These are phyloP conservation scores for Aureobasidium sp. DNA, from an alignment of 2,329 filamentous ascomycete species.

Conservation along the genomic window DNA sequence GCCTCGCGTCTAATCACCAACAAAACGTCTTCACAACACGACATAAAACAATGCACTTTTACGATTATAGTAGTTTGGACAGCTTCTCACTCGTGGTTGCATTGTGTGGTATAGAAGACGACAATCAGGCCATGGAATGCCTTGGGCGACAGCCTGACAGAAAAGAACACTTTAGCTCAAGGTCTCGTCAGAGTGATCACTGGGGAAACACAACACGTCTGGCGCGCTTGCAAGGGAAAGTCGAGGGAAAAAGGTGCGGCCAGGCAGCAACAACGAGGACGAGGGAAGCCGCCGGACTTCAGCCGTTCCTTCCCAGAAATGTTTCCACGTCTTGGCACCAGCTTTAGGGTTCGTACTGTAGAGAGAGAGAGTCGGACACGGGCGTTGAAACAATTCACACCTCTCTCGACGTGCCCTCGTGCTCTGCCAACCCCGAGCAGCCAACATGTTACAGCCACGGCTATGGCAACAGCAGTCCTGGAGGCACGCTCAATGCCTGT, in stretches of 20 bases:
- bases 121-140: neutral
- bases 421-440: neutral
- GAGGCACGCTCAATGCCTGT: slow-evolving; percentile 40
- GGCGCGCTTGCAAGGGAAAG: neutral
- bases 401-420: neutral
- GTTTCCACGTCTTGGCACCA: slow-evolving; percentile 3
- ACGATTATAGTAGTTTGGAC: neutral
- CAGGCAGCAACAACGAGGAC: neutral
- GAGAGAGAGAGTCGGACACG: neutral
- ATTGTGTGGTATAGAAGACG: neutral
- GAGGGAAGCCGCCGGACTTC: neutral
- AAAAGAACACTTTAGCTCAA: neutral
- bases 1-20: neutral
- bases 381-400: neutral
- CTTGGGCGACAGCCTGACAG: neutral
- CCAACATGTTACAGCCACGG: slow-evolving; percentile 57
- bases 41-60: neutral
- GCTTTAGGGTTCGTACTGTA: neutral
- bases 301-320: neutral
- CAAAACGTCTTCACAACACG: slow-evolving; percentile 7
- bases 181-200: neutral
- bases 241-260: neutral
- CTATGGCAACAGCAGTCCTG: slow-evolving; percentile 35
- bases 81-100: neutral
- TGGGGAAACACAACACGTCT: neutral